A percentile compares a stretch with the other conserved stretches of the same genome.
Evolutionary conservation across 208 protist genomes (phyloP).

Genomic region (Trypanosoma melophagium): DNA sequence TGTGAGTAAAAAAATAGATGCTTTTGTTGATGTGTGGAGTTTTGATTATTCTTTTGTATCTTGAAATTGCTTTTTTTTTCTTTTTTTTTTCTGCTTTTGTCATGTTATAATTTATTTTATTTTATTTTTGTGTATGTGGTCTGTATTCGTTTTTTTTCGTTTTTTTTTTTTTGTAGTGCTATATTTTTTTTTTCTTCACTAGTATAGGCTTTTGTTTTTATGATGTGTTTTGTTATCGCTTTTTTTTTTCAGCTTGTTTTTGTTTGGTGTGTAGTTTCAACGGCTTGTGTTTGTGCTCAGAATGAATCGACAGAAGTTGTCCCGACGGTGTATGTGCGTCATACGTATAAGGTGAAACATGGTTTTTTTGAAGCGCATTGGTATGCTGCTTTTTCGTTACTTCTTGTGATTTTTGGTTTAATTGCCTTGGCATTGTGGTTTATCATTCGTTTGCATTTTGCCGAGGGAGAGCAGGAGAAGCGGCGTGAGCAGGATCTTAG

Average conservation of each 20-base stretch:
- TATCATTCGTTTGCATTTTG: slow-evolving; percentile 3
- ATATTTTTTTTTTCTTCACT: too few relatives aligned
- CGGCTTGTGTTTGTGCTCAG: neutral
- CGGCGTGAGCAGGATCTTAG: neutral
- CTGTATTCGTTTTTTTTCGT: neutral
- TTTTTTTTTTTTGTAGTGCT: neutral
- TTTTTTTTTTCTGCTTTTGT: too few relatives aligned
- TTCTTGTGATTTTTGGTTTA: neutral
- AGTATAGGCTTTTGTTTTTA: neutral
- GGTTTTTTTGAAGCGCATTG: slow-evolving; percentile 10
- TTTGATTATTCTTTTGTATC: neutral
- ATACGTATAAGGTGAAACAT: neutral
- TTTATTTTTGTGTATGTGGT: slow-evolving; percentile 5
- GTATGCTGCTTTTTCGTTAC: slow-evolving; percentile 11
- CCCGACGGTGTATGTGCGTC: slow-evolving; percentile 8
- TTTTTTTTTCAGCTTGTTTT: neutral
- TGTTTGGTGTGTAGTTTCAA: too few relatives aligned
- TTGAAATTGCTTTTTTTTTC: too few relatives aligned
- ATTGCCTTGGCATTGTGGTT: neutral
- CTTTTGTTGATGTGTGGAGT: neutral
- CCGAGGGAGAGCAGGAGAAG: slow-evolving; percentile 1
- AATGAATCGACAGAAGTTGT: too few relatives aligned
- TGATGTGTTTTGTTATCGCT: neutral
- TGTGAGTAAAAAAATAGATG: slow-evolving; percentile 1
- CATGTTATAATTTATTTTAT: too few relatives aligned